These are phyloP conservation scores for Handroanthus guayacan DNA, from an alignment of 257 asterid species.

Conservation along the genomic window DNA sequence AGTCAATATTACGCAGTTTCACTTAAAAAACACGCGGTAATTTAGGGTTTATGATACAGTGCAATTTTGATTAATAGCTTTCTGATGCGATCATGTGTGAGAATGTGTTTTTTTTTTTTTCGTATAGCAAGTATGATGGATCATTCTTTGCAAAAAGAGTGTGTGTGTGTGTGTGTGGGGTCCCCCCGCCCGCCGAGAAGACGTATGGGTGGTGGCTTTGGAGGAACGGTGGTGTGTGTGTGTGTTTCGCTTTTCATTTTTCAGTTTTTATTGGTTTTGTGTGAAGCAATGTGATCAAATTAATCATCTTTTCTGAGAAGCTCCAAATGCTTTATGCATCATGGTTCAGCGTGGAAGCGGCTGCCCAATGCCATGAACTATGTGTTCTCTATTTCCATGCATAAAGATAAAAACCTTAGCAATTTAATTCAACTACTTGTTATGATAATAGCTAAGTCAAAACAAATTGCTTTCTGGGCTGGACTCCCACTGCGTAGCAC, in stretches of 20 bases:
- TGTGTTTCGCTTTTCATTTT: neutral
- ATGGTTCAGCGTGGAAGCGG: neutral
- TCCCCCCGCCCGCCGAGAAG: too few relatives aligned
- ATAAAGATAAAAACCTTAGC: neutral
- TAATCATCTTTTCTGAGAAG: neutral
- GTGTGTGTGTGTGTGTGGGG: neutral
- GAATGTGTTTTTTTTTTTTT: neutral
- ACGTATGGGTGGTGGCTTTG: neutral
- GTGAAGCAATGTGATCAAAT: constrained; percentile 2
- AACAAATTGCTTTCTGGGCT: neutral
- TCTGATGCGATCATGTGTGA: constrained; percentile 1
- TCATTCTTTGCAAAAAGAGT: neutral
- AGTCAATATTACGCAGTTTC: neutral
- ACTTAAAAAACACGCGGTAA: neutral
- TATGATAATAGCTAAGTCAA: too few relatives aligned
- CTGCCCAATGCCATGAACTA: neutral
- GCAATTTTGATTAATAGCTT: constrained; percentile 1
- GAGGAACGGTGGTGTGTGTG: neutral
- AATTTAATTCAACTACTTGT: neutral
- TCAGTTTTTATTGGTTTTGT: neutral
- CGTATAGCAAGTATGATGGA: neutral
- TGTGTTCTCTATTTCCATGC: neutral
- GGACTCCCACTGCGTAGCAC: neutral
- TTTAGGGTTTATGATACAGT: constrained; percentile 19
- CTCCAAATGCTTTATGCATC: neutral